Percentiles rank a stretch among this genome's conserved stretches.
phyloP scores from a whole-genome alignment of 2,329 filamentous ascomycete genomes.

The Zasmidium citrigriseum region DNA sequence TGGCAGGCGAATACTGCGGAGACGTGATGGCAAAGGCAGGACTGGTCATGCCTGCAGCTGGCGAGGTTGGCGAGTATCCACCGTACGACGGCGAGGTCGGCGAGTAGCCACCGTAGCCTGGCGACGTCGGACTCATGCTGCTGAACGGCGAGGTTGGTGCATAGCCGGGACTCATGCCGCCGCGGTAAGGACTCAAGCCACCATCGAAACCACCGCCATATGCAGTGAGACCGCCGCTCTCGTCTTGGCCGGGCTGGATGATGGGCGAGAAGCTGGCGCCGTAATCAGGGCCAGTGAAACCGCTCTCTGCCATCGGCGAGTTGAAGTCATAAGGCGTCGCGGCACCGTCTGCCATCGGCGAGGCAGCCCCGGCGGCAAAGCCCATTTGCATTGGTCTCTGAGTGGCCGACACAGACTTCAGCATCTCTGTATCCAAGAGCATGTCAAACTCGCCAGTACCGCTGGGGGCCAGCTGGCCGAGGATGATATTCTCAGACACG shows the following conservation, averaged over 20 bases:
- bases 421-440: constrained; percentile 89
- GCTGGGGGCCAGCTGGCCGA: constrained; percentile 95
- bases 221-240: constrained; percentile 57
- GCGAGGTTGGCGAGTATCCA: constrained; percentile 36
- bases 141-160: constrained; percentile 43
- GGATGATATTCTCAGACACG: constrained; percentile 98
- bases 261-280: constrained; percentile 73
- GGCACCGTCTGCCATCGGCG: constrained; percentile 66
- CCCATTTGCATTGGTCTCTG: constrained; percentile 50
- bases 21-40: constrained; percentile 55
- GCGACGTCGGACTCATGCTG: constrained; percentile 31
- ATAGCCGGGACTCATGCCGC: constrained; percentile 42
- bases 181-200: constrained; percentile 69
- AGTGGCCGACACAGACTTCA: constrained; percentile 89
- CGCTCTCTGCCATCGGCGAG: constrained; percentile 63
- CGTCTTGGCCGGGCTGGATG: constrained; percentile 61
- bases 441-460: constrained; percentile 96
- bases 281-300: constrained; percentile 61
- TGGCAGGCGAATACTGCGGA: constrained; percentile 49
- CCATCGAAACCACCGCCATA: constrained; percentile 67
- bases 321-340: constrained; percentile 88
- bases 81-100: constrained; percentile 30
- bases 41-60: constrained; percentile 58
- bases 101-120: constrained; percentile 28
- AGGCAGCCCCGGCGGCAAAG: constrained; percentile 74